Base-by-base conservation (phyloP, 2,329 filamentous ascomycete genomes). In the Talaromyces sp. region DNA sequence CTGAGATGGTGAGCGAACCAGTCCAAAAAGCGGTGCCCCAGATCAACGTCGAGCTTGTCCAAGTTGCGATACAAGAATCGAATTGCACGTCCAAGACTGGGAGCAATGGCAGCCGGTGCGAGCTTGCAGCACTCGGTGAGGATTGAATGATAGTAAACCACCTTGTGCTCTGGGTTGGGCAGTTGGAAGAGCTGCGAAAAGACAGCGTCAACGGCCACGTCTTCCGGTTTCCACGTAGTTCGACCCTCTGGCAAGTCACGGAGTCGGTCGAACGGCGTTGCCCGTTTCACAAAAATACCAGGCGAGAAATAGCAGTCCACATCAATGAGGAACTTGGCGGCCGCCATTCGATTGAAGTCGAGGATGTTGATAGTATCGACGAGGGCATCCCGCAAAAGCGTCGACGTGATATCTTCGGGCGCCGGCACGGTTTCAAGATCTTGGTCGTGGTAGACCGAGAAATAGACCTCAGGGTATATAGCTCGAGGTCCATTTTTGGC, bases 1-100 rank as follows among this genome's bases (percentile, higher is more conserved):
- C 93, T 97, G 66, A 99, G 79, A 78, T 99, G 95, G 74, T 99
- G 95, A 19, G 93, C 86, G 71, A 99, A 99, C 95, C 95, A 99
- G 73, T 98, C 93, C 71, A 96, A 82, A 77, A 98, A 98, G 27
- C 95, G 86, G 69, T 93, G 89, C 59, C 82, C 84, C 50, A 99
- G 80, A 76, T 98, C 93, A 54, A 97, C 81, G 70, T 99, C 95
- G 81, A 98, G 87, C 2, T 83, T 84, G 62, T 91, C 87, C 10
- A 90, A 81, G 72, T 89, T 92, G 64, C 90, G 86, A 79, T 96
- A 99, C 64, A 97, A 81, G 70, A 89, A 96, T 58, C 95, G 86
- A 68, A 99, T 99, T 10, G 93, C 95, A 75, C 95, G 85, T 58
- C 95, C 95, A 46, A 99, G 80, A 71, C 90, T 96, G 0, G 95